Evolutionary conservation across 768 basidiomycete genomes (phyloP), one percentile per base, ranked within the genome.

Genomic region (Leccinum subgranulosum): DNA sequence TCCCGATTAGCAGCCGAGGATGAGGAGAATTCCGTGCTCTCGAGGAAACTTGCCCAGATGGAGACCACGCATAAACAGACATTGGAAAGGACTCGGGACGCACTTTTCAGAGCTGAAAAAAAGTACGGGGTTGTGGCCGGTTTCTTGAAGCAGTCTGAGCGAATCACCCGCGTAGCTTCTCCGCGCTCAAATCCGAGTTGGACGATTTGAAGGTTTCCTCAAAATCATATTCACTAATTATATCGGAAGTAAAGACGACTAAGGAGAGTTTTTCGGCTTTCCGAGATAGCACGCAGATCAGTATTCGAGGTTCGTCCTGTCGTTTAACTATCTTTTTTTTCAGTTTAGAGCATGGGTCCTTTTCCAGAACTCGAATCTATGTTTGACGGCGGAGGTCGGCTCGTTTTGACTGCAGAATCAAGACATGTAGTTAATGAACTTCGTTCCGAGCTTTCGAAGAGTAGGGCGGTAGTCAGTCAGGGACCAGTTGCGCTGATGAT

Each of bases 391-490:
- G 64, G 65, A 5, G 68, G 70, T 36, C 67, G 62, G 12, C 58
- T 75, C 47, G 55, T 70, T 19, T 48, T 65, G 14, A 65, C 62
- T 19, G 52, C 53, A 11, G 69, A 67, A 56, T 70, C 69, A 1
- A 66, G 71, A 52, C 64, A 64, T 23, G 53, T 70, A 15, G 61
- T 76, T 10, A 59, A 67, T 23, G 76, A 76, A 36, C 64, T 77
- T 14, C 73, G 69, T 48, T 65, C 59, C 25, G 74, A 77, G 52
- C 74, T 76, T 62, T 62, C 53, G 33, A 73, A 66, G 60, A 69
- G 76, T 77, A 63, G 14, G 69, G 62, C 33, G 12, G 25, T 23
- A 5, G 51, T 57, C 39, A 46, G 10, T 36, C 47, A 27, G 23
- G 47, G 31, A 10, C 39, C 7, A 39, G 47, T 31, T 34, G 17